A percentile compares a stretch with the other conserved stretches of the same genome.
phyloP scores from a whole-genome alignment of 2,329 filamentous ascomycete species.

The Sporothrix mexicana region DNA sequence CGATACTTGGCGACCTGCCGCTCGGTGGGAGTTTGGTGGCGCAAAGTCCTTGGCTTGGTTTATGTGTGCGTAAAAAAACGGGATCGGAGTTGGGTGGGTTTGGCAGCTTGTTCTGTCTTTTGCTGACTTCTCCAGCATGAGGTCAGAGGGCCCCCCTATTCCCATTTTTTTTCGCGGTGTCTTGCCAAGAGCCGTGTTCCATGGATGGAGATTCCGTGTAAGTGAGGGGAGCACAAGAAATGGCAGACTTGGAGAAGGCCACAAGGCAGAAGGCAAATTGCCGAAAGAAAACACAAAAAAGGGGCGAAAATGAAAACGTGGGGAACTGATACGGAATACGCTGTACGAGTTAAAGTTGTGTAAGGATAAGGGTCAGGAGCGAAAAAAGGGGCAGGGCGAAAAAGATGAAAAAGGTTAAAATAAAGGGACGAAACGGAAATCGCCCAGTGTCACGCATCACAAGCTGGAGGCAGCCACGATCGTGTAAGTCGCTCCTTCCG shows the following conservation, averaged over 20 bases:
- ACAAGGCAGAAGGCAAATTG: neutral
- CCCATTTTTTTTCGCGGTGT: neutral
- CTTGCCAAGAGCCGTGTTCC: constrained; percentile 4
- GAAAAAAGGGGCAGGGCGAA: no score
- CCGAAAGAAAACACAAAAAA: neutral
- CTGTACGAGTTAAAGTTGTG: no score
- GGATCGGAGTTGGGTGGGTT: neutral
- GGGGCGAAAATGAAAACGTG: constrained; percentile 13
- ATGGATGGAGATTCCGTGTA: neutral
- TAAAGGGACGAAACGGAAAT: neutral
- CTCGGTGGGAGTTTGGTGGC: neutral
- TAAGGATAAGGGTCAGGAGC: neutral
- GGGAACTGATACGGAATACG: constrained; percentile 1
- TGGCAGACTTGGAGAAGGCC: neutral
- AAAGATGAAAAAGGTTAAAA: neutral
- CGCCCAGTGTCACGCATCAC: neutral
- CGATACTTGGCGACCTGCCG: neutral
- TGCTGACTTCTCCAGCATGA: neutral
- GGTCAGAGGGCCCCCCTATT: neutral
- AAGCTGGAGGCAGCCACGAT: neutral
- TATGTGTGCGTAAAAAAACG: neutral
- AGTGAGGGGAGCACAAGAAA: neutral
- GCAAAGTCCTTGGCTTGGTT: neutral
- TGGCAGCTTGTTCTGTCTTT: neutral
- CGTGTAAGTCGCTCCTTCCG: constrained; percentile 25